Base-by-base conservation (phyloP, 805 yeast species). In the Nakazawaea pomicola region DNA sequence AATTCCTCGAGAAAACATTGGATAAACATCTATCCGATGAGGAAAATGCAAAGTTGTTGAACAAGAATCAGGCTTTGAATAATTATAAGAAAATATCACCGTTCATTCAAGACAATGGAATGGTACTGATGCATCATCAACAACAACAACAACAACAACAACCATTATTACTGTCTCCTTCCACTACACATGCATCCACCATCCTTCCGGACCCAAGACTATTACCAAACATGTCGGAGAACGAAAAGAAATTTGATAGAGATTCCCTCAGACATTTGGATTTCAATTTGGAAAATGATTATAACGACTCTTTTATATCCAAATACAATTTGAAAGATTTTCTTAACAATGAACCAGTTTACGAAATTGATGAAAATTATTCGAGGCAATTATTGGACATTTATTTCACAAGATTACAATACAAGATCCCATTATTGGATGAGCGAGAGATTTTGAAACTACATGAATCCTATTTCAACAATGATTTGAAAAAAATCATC, bases 331-430 rank as follows among this genome's bases (percentile, higher is more conserved):
- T 77, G 27, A 57, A 61, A 34, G 76, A 72, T 27, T 73, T 72
- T 47, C 44, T 72, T 24, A 55, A 63, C 8, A 55, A 58, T 46
- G 78, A 74, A 37, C 81, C 82, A 0, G 71, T 74, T 4, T 67
- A 68, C 40, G 74, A 74, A 41, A 64, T 76, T 41, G 79, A 76
- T 49, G 70, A 67, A 41, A 61, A 65, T 34, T 52, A 72, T 20
- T 67, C 80, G 2, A 64, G 74, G 44, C 72, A 73, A 23, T 66
- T 76, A 27, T 50, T 76, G 33, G 79, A 74, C 43, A 70, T 74
- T n/a, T 76, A 73, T 51, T 76, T 77, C 54, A 65, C 76, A 10
- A 58, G 77, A 37, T 53, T 76, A 29, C 82, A 77, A 49, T 72
- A 72, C 55, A 75, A 76, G 47, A 76, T 76, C 48, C 83, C 83